A percentile compares a stretch with the other conserved stretches of the same genome.
Conservation (phyloP, 495 filamentous ascomycete species). For the Aspergillus funiculosus region DNA sequence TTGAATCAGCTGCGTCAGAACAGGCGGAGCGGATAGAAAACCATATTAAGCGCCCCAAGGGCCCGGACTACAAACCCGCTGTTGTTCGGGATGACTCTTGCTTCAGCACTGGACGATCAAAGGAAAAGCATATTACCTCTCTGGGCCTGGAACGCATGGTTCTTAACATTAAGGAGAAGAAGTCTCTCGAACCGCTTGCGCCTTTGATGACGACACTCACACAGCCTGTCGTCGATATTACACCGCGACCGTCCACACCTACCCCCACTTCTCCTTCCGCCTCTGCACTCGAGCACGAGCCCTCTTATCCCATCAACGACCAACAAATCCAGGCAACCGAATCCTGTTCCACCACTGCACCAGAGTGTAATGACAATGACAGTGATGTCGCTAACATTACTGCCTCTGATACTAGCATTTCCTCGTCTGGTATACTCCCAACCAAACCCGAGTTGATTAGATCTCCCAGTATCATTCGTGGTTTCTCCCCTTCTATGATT, state of each 20-base stretch:
- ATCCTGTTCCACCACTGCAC: slow-evolving; percentile 50
- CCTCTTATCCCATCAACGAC: slow-evolving; percentile 16
- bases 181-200: slow-evolving; percentile 56
- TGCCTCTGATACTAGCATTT: slow-evolving; percentile 51
- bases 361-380: slow-evolving; percentile 45
- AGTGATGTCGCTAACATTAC: slow-evolving; percentile 35
- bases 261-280: slow-evolving; percentile 38
- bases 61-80: slow-evolving; percentile 39
- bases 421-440: slow-evolving; percentile 34
- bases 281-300: slow-evolving; percentile 24
- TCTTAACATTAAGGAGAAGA: slow-evolving; percentile 73
- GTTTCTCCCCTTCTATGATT: slow-evolving; percentile 75
- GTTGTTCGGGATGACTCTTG: slow-evolving; percentile 47
- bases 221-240: slow-evolving; percentile 51
- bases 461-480: slow-evolving; percentile 73
- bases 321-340: slow-evolving; percentile 43
- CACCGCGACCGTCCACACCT: slow-evolving; percentile 40
- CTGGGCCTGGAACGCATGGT: slow-evolving; percentile 86
- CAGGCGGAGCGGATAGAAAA: slow-evolving; percentile 67
- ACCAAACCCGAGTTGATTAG: slow-evolving; percentile 44
- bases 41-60: slow-evolving; percentile 48
- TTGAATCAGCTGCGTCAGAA: slow-evolving; percentile 74
- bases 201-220: slow-evolving; percentile 37
- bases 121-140: slow-evolving; percentile 87
- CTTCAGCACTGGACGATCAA: slow-evolving; percentile 55